These are phyloP conservation scores for Oxytropis ochrocephala DNA, from an alignment of 306 rosid species.

Conservation along the genomic window DNA sequence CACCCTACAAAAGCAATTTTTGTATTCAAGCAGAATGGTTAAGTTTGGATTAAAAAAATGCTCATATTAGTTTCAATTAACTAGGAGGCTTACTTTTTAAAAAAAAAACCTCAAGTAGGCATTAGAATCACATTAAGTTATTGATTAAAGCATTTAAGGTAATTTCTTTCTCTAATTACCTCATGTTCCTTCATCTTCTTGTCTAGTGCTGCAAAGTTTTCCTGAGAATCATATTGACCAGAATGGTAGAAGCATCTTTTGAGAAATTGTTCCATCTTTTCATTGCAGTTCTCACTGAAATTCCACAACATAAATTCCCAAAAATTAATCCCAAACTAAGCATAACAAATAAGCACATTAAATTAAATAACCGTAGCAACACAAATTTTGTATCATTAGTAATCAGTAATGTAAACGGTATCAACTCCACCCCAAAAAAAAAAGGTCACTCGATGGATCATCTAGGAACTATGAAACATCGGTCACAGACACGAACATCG, in stretches of 20 bases:
- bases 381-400: neutral
- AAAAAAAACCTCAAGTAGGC: neutral
- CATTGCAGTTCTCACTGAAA: slow-evolving; percentile 76
- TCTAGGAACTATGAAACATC: no score
- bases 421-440: neutral
- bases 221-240: slow-evolving; percentile 86
- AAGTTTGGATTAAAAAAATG: neutral
- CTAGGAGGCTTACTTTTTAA: neutral
- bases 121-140: neutral
- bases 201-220: slow-evolving; percentile 64
- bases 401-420: neutral
- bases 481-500: no score
- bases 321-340: neutral
- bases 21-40: slow-evolving; percentile 21
- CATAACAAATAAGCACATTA: neutral
- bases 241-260: slow-evolving; percentile 86
- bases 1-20: slow-evolving; percentile 49
- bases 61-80: neutral
- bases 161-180: slow-evolving; percentile 38
- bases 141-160: neutral
- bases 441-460: no score
- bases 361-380: neutral
- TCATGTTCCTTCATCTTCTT: slow-evolving; percentile 79
- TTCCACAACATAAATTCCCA: slow-evolving; percentile 18
- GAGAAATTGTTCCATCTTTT: slow-evolving; percentile 82